Evolutionary conservation across 2,329 filamentous ascomycete species (phyloP), one percentile per base, ranked within the genome.

Genomic region (Alternaria burnsii): DNA sequence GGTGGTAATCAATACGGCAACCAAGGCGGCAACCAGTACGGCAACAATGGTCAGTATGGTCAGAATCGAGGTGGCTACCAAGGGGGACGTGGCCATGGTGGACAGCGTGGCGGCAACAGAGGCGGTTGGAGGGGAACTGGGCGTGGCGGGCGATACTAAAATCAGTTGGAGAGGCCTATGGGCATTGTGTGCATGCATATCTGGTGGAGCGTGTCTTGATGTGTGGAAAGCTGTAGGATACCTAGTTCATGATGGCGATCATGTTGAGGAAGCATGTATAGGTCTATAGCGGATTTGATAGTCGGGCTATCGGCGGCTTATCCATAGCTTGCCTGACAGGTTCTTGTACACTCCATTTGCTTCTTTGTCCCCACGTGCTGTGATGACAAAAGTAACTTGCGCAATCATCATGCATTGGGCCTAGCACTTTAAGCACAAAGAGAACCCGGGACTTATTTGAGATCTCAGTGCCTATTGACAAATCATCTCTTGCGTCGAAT

Each of bases 101-200:
- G 32, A 63, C 36, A 65, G 66, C 38, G 24, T 26, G 58, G 56
- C 28, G 58, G 56, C 28, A 65, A 60, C 32, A 58, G 67, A 56
- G 65, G 69, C 14, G 59, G 55, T n/a, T 66, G 68, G 51, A 59
- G 67, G 16, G 66, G 61, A 14, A 42, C 48, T 36, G 60, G 59
- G 43, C 68, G 63, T 36, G 67, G 67, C 16, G 69, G 68, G 16
- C 46, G 65, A 42, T 67, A 65, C 36, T 66, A 47, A 61, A 32
- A 36, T 20, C 1, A 43, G 22, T 12, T 34, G 12, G 28, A n/a
- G 18, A 41, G n/a, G 48, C n/a, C 16, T 20, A 26, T 34, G 42
- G 9, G 6, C n/a, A 38, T n/a, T 22, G 30, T 20, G 46, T 7
- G n/a, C 16, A 18, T 48, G 32, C 42, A 41, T 24, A 46, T 47